Base-by-base conservation (phyloP, 805 yeast species). In the Suhomyces vadensis region DNA sequence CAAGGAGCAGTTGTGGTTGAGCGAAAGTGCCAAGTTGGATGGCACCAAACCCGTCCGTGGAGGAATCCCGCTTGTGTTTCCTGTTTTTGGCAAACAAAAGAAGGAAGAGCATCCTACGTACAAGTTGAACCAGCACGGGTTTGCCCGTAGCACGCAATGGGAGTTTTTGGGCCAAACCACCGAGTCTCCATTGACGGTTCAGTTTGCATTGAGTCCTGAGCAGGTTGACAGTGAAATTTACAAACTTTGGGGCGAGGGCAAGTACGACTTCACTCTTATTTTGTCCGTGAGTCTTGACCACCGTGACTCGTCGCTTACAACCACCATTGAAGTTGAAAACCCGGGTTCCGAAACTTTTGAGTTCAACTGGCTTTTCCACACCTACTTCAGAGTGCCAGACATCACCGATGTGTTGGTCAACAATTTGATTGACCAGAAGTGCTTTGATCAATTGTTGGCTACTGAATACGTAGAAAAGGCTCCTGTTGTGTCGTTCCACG, bases 11-110 rank as follows among this genome's bases (percentile, higher is more conserved):
- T 74, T 94, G 45, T 94, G 96, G 95, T 69, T 85, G 23, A 78
- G 85, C 6, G 63, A 71, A 8, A 92, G 79, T 29, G 96, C 98
- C 37, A 81, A 82, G 56, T 69, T 92, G 48, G 98, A 94, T 59
- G 98, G 98, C 8, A 69, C 92, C 36, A 87, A 85, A 60, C 95
- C 99, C 1, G 97, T 94, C 14, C 80, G 99, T 63, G 99, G 99
- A 52, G 99, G 99, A 41, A 87, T 94, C 42, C 99, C 99, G 9
- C 71, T 94, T 19, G 98, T 92, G 6, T 94, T 94, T 76, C 99
- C 99, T 2, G 87, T 85, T 1, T 87, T 87, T 57, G 98, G 99
- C 47, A 90, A 82, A 51, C 71, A 74, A 10, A 72, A 74, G 24
- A 73, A 77, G 6, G 75, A 71, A 44, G 20, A 43, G 7, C 74